Base-by-base conservation (phyloP, 2,329 filamentous ascomycete genomes). In the Beauveria australis region DNA sequence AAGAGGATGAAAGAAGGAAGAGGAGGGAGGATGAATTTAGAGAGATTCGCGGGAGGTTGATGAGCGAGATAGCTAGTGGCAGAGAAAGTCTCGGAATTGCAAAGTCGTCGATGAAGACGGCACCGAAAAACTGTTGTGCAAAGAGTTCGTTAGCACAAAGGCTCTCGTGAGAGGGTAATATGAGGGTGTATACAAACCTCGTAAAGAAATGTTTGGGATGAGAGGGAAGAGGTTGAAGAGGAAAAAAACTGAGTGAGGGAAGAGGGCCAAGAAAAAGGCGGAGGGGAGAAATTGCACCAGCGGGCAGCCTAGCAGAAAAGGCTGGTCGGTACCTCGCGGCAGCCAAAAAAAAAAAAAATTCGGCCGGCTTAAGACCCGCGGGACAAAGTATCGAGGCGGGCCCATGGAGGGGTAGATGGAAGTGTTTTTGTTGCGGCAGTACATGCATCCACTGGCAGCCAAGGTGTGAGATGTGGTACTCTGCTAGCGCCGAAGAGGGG, bases 21-120 rank as follows among this genome's bases (percentile, higher is more conserved):
- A 66, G 61, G 63, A 66, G 61, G 66, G 64, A 70, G 64, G 66
- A 66, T 67, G 65, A 63, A 4, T 41, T 40, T 10, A 24, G n/a
- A 58, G 24, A 64, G 65, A 65, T 67, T 67, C 64, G 67, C 64
- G 63, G 40, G 53, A 53, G 63, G 67, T 69, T 68, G 69, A 70
- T 71, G 68, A 65, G 67, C 65, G 61, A 61, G 62, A 30, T 60
- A 61, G 63, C 62, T 62, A 59, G 52, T 48, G 40, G 53, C 60
- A 63, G 57, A 62, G 54, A 59, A 61, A 59, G 46, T 40, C 54
- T 55, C 52, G 49, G 52, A 12, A 48, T 19, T 44, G 24, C 8
- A 54, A 51, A 41, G 44, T 49, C 59, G 59, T 55, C 43, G 12
- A 18, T 22, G 37, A 55, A 55, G 44, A 61, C 51, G 33, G 30